Percentiles rank a stretch among this genome's conserved stretches.
These are phyloP conservation scores for Lachancea dasiensis DNA, from an alignment of 805 yeast species.

Conservation along the genomic window DNA sequence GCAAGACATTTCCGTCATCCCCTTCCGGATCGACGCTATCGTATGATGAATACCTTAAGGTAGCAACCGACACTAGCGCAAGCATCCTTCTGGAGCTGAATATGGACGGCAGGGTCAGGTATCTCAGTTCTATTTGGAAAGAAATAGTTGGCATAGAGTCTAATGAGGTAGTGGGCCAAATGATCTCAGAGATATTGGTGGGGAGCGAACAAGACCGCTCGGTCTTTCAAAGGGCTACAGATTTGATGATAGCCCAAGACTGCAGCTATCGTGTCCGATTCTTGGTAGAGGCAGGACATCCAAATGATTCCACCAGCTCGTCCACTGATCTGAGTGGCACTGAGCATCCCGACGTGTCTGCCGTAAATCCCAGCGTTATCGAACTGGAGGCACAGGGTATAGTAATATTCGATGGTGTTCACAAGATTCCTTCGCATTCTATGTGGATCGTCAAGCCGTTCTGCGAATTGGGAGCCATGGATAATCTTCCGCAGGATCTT, in stretches of 20 bases:
- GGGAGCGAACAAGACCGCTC: constrained; percentile 59
- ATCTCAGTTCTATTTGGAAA: constrained; percentile 75
- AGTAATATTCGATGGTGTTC: constrained; percentile 55
- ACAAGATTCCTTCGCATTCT: constrained; percentile 64
- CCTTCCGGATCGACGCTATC: constrained; percentile 20
- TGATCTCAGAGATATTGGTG: constrained; percentile 56
- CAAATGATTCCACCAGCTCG: constrained; percentile 6
- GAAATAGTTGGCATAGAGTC: constrained; percentile 63
- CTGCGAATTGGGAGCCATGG: constrained; percentile 51
- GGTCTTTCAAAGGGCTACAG: constrained; percentile 65
- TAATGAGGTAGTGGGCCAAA: constrained; percentile 45
- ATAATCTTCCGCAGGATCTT: constrained; percentile 63
- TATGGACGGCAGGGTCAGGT: constrained; percentile 69
- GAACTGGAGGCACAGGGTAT: constrained; percentile 95
- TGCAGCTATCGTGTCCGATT: constrained; percentile 74
- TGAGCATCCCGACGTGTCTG: constrained; percentile 2
- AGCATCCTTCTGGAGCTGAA: constrained; percentile 81
- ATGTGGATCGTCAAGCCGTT: constrained; percentile 92
- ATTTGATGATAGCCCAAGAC: constrained; percentile 66
- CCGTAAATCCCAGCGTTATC: constrained; percentile 30
- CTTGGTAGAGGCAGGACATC: constrained; percentile 30
- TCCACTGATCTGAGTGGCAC: constrained; percentile 13
- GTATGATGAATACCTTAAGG: constrained; percentile 46
- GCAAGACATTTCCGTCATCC: neutral
- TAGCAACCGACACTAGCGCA: constrained; percentile 64